Conservation (phyloP, 2,329 filamentous ascomycete species). For the Aureobasidium melanogenum region DNA sequence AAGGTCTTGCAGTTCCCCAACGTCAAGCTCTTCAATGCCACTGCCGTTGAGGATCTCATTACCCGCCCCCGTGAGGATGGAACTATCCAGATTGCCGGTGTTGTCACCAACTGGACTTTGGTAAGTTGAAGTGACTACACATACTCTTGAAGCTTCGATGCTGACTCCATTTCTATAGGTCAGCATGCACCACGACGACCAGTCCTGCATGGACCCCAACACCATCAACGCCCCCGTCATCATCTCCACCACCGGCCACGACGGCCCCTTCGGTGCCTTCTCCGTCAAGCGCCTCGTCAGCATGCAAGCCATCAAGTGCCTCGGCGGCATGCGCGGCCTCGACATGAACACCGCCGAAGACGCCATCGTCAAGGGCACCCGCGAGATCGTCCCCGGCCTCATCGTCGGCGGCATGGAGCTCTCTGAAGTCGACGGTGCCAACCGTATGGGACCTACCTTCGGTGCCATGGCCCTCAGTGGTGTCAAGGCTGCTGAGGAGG, state of each 20-base stretch:
- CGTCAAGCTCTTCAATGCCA: slow-evolving; percentile 94
- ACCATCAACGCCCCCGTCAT: slow-evolving; percentile 88
- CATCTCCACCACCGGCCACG: slow-evolving; percentile 85
- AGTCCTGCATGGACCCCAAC: slow-evolving; percentile 85
- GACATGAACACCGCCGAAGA: slow-evolving; percentile 91
- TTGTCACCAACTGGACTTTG: slow-evolving; percentile 94
- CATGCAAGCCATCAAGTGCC: slow-evolving; percentile 73
- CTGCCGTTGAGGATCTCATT: slow-evolving; percentile 84
- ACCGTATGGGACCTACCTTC: slow-evolving; percentile 85
- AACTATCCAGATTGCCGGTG: slow-evolving; percentile 67
- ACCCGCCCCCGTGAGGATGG: slow-evolving; percentile 54
- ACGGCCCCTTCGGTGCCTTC: slow-evolving; percentile 86
- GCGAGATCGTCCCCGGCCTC: slow-evolving; percentile 77
- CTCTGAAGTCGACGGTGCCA: slow-evolving; percentile 76
- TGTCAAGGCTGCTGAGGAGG: slow-evolving; percentile 86
- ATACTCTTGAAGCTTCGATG: slow-evolving; percentile 28
- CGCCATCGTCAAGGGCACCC: slow-evolving; percentile 84
- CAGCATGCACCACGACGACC: slow-evolving; percentile 33
- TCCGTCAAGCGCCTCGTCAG: slow-evolving; percentile 81
- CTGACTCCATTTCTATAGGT: background rate
- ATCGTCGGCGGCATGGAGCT: slow-evolving; percentile 95
- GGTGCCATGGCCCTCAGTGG: slow-evolving; percentile 82
- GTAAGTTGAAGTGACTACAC: slow-evolving; percentile 36
- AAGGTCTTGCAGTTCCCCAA: slow-evolving; percentile 80
- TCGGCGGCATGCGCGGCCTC: slow-evolving; percentile 85